These are phyloP conservation scores for Solanum pimpinellifolium DNA, from an alignment of 257 asterid species.

Conservation along the genomic window DNA sequence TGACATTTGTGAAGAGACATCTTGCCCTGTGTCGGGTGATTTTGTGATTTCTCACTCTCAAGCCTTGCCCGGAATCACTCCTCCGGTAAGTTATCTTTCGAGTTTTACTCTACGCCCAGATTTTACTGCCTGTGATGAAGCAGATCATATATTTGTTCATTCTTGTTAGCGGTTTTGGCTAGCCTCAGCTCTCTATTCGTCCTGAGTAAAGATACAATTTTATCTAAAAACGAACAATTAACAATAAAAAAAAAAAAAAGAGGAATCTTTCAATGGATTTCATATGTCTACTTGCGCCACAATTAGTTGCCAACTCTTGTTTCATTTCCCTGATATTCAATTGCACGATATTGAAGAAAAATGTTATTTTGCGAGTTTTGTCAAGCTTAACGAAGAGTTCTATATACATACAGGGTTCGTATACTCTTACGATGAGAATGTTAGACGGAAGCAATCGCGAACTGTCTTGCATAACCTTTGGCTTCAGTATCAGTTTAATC, in stretches of 20 bases:
- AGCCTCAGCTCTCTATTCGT: not conserved
- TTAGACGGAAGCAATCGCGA: slow-evolving; percentile 6
- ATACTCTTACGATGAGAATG: slow-evolving; percentile 20
- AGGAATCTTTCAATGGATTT: not conserved
- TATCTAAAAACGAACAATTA: not conserved
- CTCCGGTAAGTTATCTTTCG: slow-evolving; percentile 15
- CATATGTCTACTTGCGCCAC: not conserved
- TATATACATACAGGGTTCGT: slow-evolving; percentile 14
- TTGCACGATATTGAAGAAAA: not conserved
- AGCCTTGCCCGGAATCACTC: slow-evolving; percentile 19
- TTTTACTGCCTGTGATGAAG: not conserved
- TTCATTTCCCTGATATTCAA: not conserved
- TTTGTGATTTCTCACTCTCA: slow-evolving; percentile 21
- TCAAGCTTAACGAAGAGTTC: not conserved
- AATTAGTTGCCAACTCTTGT: not conserved
- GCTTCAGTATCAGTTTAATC: slow-evolving; percentile 18
- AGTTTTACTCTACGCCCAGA: not conserved
- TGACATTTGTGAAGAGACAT: slow-evolving; percentile 16
- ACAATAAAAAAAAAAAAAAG: not conserved
- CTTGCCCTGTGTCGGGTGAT: slow-evolving; percentile 29
- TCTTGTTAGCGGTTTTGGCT: not conserved
- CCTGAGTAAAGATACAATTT: not conserved
- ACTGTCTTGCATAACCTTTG: slow-evolving; percentile 25
- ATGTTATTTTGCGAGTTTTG: not conserved
- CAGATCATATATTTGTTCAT: not conserved